These are phyloP conservation scores for Arthrinium puccinioides DNA, from an alignment of 2,329 filamentous ascomycete species.

Conservation along the genomic window DNA sequence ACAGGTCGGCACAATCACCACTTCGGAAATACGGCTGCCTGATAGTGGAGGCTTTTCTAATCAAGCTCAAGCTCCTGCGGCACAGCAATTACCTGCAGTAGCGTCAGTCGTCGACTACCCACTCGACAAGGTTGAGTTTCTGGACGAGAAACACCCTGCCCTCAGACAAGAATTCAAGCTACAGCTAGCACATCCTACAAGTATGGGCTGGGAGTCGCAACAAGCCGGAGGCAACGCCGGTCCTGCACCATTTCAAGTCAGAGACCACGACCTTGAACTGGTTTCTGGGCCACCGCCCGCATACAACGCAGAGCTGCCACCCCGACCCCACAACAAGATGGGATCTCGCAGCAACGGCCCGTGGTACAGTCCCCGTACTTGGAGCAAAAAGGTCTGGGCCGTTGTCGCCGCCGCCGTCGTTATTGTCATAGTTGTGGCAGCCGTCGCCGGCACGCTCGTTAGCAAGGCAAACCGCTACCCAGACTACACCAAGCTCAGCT, in stretches of 20 bases:
- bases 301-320: slow-evolving; percentile 5
- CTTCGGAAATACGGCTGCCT: slow-evolving; percentile 3
- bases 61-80: too few relatives aligned
- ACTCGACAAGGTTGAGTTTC: slow-evolving; percentile 1
- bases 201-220: slow-evolving; percentile 5
- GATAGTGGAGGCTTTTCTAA: slow-evolving; percentile 1
- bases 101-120: slow-evolving; percentile 2
- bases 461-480: slow-evolving; percentile 35
- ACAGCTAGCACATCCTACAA: slow-evolving; percentile 2
- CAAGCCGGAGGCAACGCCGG: slow-evolving; percentile 3
- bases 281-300: slow-evolving; percentile 2
- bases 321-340: slow-evolving; percentile 16
- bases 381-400: slow-evolving; percentile 45
- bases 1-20: slow-evolving; percentile 1
- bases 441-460: slow-evolving; percentile 40
- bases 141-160: too few relatives aligned
- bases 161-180: neutral
- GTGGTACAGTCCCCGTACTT: too few relatives aligned
- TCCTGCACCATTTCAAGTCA: slow-evolving; percentile 5
- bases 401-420: slow-evolving; percentile 29
- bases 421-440: slow-evolving; percentile 36
- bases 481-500: slow-evolving; percentile 38
- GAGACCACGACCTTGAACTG: slow-evolving; percentile 5
- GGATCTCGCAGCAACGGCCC: slow-evolving; percentile 19
- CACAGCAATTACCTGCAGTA: slow-evolving; percentile 1